Conservation (phyloP, 768 basidiomycete species). For the Botryobasidium botryosum region DNA sequence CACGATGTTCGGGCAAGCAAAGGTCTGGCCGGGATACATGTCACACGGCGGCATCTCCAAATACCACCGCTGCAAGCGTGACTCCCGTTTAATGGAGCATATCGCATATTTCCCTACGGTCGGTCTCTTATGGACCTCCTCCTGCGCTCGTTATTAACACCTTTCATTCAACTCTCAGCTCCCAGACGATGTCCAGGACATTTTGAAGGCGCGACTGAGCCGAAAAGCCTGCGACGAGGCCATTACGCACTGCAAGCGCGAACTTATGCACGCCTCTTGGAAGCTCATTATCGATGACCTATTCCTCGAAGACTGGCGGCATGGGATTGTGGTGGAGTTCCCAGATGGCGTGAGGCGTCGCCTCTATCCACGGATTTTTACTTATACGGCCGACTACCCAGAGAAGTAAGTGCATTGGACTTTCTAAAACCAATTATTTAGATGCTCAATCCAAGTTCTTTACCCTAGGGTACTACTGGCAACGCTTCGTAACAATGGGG, state of each 20-base stretch:
- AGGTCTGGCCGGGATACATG: slow-evolving; percentile 16
- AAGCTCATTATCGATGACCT: slow-evolving; percentile 13
- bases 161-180: slow-evolving; percentile 14
- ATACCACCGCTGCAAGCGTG: slow-evolving; percentile 7
- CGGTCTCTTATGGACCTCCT: not conserved
- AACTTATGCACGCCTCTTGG: slow-evolving; percentile 21
- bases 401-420: slow-evolving; percentile 26
- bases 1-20: slow-evolving; percentile 13
- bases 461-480: slow-evolving; percentile 22
- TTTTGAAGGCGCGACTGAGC: slow-evolving; percentile 12
- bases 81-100: not conserved
- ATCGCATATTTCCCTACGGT: slow-evolving; percentile 10
- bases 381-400: slow-evolving; percentile 24
- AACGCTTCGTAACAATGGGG: slow-evolving; percentile 24
- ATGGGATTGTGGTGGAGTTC: slow-evolving; percentile 15
- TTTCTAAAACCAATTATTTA: slow-evolving; percentile 7
- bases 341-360: slow-evolving; percentile 8
- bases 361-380: slow-evolving; percentile 19
- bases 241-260: slow-evolving; percentile 19
- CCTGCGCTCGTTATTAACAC: not conserved
- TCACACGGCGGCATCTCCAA: slow-evolving; percentile 16
- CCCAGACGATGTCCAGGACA: slow-evolving; percentile 19
- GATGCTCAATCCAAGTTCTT: not conserved
- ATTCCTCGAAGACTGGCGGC: slow-evolving; percentile 16
- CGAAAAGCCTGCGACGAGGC: slow-evolving; percentile 4